Evolutionary conservation across 2,329 filamentous ascomycete species (phyloP), one percentile per base, ranked within the genome.

Genomic region (Fusarium sp.): DNA sequence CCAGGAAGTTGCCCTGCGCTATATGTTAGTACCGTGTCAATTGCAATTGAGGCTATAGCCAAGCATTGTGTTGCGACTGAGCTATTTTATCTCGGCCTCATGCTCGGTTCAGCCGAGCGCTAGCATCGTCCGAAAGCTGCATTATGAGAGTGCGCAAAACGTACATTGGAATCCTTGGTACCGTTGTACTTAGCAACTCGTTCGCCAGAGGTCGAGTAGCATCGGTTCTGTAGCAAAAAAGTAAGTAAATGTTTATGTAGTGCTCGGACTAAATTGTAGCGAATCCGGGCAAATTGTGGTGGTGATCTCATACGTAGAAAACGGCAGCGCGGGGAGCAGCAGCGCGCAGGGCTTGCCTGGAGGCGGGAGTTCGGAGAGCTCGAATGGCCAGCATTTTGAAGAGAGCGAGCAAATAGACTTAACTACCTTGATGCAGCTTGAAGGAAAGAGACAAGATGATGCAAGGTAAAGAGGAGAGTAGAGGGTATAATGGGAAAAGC

Each of bases 161-260:
- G 81, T 90, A 96, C 93, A 86, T 95, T 91, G 80, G 91, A 85
- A 80, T 92, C 93, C 85, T 97, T 98, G 80, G 89, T 87, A 75
- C 95, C 96, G 78, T 93, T 91, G 86, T 98, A 99, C 85, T 96
- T 93, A 82, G 94, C 96, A 77, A 98, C 94, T 76, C 88, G 88
- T 43, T 92, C 89, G 65, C 87, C 82, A 66, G 82, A 81, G 79
- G 85, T 88, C 79, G 88, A 89, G 84, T 91, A 94, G 82, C 81
- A 88, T 79, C 89, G 84, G 80, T 82, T 83, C 85, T 88, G 52
- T 28, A 70, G 9, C 42, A 42, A 42, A 18, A 11, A 12, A 56
- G 58, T 75, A 26, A 75, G 74, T 50, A 67, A 73, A 50, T 51
- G 51, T 19, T 56, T n/a, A 34, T 53, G 58, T 25, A 55, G 56